Evolutionary conservation across 768 basidiomycete species (phyloP).

Genomic region (Termitomyces bulborhizus): DNA sequence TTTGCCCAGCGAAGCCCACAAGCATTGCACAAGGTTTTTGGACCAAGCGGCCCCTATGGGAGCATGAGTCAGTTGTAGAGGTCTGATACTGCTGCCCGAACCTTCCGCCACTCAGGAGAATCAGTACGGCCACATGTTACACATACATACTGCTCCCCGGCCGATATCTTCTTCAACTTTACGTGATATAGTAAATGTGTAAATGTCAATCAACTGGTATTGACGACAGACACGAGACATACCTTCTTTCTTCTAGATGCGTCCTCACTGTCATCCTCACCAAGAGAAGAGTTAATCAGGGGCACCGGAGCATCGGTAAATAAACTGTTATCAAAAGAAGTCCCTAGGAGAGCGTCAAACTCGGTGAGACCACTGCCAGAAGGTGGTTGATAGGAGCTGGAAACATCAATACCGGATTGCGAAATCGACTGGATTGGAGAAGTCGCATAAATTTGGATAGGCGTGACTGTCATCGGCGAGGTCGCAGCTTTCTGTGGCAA

Average conservation of each 20-base stretch:
- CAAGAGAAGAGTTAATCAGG: slow-evolving; percentile 1
- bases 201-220: not conserved
- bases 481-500: slow-evolving; percentile 18
- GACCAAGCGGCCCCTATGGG: slow-evolving; percentile 79
- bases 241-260: slow-evolving; percentile 63
- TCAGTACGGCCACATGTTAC: slow-evolving; percentile 91
- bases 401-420: slow-evolving; percentile 5
- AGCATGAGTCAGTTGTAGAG: slow-evolving; percentile 4
- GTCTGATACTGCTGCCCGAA: slow-evolving; percentile 12
- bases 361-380: slow-evolving; percentile 3
- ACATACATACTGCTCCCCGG: slow-evolving; percentile 75
- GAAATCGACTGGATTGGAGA: slow-evolving; percentile 21
- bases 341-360: slow-evolving; percentile 6
- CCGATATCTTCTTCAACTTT: slow-evolving; percentile 42
- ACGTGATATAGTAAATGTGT: not conserved
- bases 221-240: slow-evolving; percentile 5
- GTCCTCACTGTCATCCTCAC: slow-evolving; percentile 45
- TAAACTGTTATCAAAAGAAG: slow-evolving; percentile 4
- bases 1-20: slow-evolving; percentile 96
- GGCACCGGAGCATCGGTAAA: not conserved
- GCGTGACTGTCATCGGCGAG: slow-evolving; percentile 18
- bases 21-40: slow-evolving; percentile 97
- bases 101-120: slow-evolving; percentile 97
- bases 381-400: slow-evolving; percentile 8
- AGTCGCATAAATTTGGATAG: slow-evolving; percentile 30